phyloP scores from a whole-genome alignment of 2,329 filamentous ascomycete species.

The Diaporthe longicolla region DNA sequence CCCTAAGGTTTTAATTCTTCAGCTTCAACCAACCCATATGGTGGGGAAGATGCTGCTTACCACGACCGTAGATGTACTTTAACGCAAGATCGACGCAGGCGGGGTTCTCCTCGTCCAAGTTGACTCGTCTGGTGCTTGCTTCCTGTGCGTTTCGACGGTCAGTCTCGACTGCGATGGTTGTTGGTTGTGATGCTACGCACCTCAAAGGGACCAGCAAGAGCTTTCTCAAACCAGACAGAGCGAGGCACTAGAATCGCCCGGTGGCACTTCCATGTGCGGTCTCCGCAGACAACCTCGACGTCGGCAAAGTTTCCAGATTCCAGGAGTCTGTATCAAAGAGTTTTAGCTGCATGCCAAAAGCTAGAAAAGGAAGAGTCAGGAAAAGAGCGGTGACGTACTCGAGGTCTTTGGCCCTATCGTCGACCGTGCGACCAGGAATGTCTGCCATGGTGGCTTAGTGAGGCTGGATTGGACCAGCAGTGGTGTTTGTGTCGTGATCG shows the following conservation, averaged over 20 bases:
- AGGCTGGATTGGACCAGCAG: background rate
- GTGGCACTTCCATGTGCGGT: conserved; percentile 18
- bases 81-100: background rate
- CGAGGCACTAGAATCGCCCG: conserved; percentile 1
- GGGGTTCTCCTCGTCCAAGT: background rate
- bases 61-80: conserved; percentile 5
- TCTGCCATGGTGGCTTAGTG: background rate
- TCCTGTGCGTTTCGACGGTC: background rate
- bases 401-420: background rate
- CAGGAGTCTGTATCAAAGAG: background rate
- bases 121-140: background rate
- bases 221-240: conserved; percentile 20
- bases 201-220: background rate
- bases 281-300: background rate
- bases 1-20: background rate
- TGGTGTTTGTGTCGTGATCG: too few species aligned
- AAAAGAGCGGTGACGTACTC: background rate
- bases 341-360: background rate
- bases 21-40: background rate
- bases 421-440: background rate
- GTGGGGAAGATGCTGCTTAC: background rate
- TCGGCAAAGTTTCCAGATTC: conserved; percentile 21
- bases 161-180: fast-evolving
- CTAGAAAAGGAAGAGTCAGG: too few species aligned
- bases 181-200: background rate